Percentiles rank a stretch among this genome's conserved stretches.
phyloP scores from a whole-genome alignment of 163 green algal species.

The Trebouxiophyceae sp. region DNA sequence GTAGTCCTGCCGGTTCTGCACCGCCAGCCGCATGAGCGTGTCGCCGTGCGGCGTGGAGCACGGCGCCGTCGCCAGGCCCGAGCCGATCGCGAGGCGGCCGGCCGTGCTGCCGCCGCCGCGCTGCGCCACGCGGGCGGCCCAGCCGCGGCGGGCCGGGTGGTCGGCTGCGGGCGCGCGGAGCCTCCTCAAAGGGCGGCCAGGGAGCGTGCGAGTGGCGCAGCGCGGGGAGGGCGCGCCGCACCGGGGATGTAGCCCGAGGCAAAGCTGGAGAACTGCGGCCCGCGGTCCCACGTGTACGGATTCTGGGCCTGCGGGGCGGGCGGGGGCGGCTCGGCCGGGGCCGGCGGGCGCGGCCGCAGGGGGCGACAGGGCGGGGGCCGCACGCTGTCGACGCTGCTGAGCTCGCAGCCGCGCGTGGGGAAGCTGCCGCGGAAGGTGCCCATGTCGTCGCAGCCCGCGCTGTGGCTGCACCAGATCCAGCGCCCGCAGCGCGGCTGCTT shows the following conservation, averaged over 20 bases:
- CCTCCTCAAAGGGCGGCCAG: neutral
- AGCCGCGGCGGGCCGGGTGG: neutral
- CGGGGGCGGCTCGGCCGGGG: neutral
- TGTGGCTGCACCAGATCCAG: conserved; percentile 16
- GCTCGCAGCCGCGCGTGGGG: conserved; percentile 6
- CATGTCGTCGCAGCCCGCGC: conserved; percentile 12
- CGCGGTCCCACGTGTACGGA: conserved; percentile 12
- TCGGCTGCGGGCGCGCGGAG: neutral
- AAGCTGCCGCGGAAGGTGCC: conserved; percentile 3
- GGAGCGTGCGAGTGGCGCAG: neutral
- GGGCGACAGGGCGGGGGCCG: conserved; percentile 6
- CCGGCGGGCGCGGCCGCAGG: conserved; percentile 12
- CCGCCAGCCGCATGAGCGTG: conserved; percentile 5
- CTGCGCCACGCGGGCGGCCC: neutral
- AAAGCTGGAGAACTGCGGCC: conserved; percentile 11
- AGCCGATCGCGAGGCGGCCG: conserved; percentile 3
- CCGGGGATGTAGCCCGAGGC: conserved; percentile 15
- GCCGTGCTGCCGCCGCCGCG: neutral
- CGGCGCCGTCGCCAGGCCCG: conserved; percentile 6
- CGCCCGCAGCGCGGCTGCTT: conserved; percentile 1
- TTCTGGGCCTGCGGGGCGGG: too few species aligned
- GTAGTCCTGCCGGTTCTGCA: conserved; percentile 19
- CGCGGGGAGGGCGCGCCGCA: neutral
- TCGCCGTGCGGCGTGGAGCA: conserved; percentile 17
- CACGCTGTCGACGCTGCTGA: conserved; percentile 3